A percentile compares a stretch with the other conserved stretches of the same genome.
phyloP scores from a whole-genome alignment of 2,329 filamentous ascomycete genomes.

The Metarhizium anisopliae region DNA sequence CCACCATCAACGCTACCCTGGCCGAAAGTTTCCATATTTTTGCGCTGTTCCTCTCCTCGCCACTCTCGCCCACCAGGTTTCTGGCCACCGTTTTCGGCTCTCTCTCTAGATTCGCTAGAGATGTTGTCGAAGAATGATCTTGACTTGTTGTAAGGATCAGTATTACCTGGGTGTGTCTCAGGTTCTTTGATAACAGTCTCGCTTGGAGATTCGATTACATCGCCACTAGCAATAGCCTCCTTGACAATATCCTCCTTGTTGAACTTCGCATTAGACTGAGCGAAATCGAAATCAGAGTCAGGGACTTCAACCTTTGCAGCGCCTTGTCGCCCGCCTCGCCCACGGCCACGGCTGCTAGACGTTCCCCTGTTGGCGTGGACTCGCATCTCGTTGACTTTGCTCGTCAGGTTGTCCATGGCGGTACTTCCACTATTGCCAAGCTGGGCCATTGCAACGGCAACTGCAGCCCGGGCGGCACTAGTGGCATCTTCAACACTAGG shows the following conservation, averaged over 20 bases:
- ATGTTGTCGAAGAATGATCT: constrained; percentile 98
- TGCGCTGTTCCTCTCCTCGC: constrained; percentile 85
- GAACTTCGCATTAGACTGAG: constrained; percentile 40
- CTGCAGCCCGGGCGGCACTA: constrained; percentile 64
- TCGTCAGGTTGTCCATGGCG: constrained; percentile 61
- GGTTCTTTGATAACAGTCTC: constrained; percentile 26
- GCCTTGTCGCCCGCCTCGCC: constrained; percentile 35
- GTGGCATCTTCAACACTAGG: constrained; percentile 55
- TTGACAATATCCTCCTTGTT: constrained; percentile 58
- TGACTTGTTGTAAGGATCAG: constrained; percentile 69
- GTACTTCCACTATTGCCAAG: constrained; percentile 39
- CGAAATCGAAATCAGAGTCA: constrained; percentile 86
- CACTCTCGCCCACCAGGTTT: constrained; percentile 77
- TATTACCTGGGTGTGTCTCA: constrained; percentile 29
- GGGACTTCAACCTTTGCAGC: constrained; percentile 76
- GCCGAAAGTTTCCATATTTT: constrained; percentile 96
- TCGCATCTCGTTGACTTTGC: constrained; percentile 70
- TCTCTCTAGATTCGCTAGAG: constrained; percentile 84
- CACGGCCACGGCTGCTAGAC: constrained; percentile 40
- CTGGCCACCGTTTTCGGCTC: constrained; percentile 61
- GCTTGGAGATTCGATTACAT: constrained; percentile 44
- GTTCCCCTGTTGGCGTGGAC: constrained; percentile 47
- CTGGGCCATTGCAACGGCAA: constrained; percentile 74
- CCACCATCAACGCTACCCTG: constrained; percentile 87
- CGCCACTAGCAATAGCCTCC: constrained; percentile 76